These are phyloP conservation scores for Rosa hybrid DNA, from an alignment of 331 rosid genomes.

Conservation along the genomic window DNA sequence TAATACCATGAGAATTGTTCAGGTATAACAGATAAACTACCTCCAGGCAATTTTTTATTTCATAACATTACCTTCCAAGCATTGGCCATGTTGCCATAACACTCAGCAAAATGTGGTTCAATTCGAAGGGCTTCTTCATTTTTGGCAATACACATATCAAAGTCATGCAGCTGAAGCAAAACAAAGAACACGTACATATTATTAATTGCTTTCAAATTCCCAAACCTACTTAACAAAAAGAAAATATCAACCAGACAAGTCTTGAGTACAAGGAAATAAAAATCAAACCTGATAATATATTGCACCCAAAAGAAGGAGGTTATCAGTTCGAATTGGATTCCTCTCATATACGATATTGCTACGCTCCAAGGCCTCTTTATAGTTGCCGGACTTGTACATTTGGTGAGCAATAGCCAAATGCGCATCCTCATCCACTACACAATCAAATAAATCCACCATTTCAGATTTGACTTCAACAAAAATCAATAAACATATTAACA, in stretches of 20 bases:
- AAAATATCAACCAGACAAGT: background rate
- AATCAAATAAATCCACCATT: conserved; percentile 8
- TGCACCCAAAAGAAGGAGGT: conserved; percentile 93
- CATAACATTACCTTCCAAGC: conserved; percentile 82
- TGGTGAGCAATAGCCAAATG: conserved; percentile 83
- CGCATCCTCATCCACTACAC: conserved; percentile 86
- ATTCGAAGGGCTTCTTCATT: conserved; percentile 93
- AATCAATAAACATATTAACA: no score
- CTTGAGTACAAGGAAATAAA: background rate
- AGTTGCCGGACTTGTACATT: conserved; percentile 84
- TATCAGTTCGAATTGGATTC: conserved; percentile 85
- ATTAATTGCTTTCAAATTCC: conserved; percentile 5
- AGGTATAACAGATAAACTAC: conserved; percentile 6
- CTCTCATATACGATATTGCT: conserved; percentile 80
- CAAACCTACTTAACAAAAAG: background rate
- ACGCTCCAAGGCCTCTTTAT: conserved; percentile 88
- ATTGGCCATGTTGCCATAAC: conserved; percentile 99
- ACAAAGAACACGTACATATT: background rate
- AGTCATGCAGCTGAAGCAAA: conserved; percentile 74
- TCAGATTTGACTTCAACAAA: background rate
- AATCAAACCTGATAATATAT: conserved; percentile 80
- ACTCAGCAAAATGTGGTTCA: conserved; percentile 91
- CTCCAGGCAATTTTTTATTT: background rate
- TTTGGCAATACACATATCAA: conserved; percentile 88
- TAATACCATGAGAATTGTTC: conserved; percentile 18